These are phyloP conservation scores for Aureobasidium subglaciale DNA, from an alignment of 2,329 filamentous ascomycete species.

Conservation along the genomic window DNA sequence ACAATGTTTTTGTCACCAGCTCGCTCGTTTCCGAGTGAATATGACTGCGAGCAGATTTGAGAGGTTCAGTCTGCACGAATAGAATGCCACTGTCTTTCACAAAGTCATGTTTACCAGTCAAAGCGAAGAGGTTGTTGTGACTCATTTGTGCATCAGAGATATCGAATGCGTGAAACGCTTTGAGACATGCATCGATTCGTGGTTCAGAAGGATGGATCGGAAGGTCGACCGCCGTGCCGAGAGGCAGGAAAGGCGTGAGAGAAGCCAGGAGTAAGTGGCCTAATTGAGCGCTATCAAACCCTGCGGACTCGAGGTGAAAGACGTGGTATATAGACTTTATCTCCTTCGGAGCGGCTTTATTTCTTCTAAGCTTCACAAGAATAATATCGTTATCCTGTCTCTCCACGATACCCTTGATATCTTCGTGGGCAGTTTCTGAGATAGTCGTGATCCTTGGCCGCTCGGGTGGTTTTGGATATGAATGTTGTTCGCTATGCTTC, in stretches of 20 bases:
- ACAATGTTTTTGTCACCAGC: not conserved
- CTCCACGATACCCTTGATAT: not conserved
- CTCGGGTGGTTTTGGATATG: not conserved
- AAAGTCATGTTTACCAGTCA: not conserved
- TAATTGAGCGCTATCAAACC: not conserved
- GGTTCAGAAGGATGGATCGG: not conserved
- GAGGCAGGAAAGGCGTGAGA: not conserved
- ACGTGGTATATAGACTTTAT: not conserved
- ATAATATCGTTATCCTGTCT: not conserved
- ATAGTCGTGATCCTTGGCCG: not conserved
- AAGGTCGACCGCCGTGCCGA: not conserved
- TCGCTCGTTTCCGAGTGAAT: not conserved
- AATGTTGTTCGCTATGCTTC: slow-evolving; percentile 8
- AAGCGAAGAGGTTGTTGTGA: not conserved
- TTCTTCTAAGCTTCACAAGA: not conserved
- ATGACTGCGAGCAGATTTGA: not conserved
- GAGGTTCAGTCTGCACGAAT: not conserved
- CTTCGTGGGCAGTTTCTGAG: not conserved
- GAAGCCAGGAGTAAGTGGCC: not conserved
- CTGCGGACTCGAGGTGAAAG: slow-evolving; percentile 1
- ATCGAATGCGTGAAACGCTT: not conserved
- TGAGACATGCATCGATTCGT: not conserved
- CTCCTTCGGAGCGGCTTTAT: not conserved
- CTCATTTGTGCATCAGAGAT: not conserved
- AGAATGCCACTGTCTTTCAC: not conserved